phyloP scores from a whole-genome alignment of 495 filamentous ascomycete genomes.

The Tetracladium marchalianum region DNA sequence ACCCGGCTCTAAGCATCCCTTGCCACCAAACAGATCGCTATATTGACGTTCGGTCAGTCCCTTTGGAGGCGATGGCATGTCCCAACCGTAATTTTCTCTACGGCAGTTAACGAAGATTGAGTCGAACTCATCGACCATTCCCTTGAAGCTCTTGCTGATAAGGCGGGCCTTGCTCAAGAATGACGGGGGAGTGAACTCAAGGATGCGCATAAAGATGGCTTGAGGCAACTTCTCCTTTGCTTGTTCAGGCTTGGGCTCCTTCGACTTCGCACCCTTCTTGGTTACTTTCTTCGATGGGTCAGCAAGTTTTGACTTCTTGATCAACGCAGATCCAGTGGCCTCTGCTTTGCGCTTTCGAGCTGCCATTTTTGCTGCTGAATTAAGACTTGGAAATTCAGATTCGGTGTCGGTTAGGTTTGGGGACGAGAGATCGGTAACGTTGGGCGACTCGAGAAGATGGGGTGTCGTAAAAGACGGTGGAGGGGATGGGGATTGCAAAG shows the following conservation, averaged over 20 bases:
- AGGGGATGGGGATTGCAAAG: not conserved
- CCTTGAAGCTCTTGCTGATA: conserved; percentile 8
- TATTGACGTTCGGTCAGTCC: conserved; percentile 14
- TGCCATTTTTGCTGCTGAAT: not conserved
- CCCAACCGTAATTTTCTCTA: conserved; percentile 17
- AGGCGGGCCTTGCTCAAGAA: conserved; percentile 17
- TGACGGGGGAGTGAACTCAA: conserved; percentile 18
- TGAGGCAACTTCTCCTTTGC: conserved; percentile 4
- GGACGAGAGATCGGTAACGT: too few species aligned
- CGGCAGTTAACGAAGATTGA: conserved; percentile 18
- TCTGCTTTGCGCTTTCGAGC: conserved; percentile 9
- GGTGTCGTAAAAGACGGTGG: not conserved
- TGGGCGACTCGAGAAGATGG: not conserved
- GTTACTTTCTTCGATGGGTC: not conserved
- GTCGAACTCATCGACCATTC: conserved; percentile 8
- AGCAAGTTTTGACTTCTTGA: conserved; percentile 8
- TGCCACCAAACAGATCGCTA: conserved; percentile 16
- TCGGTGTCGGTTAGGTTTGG: too few species aligned
- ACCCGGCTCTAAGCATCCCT: conserved; percentile 12
- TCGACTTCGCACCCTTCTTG: conserved; percentile 2
- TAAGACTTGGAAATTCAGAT: too few species aligned
- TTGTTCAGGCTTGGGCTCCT: conserved; percentile 9
- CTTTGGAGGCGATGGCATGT: conserved; percentile 12
- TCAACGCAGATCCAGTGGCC: not conserved
- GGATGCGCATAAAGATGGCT: conserved; percentile 17